These are phyloP conservation scores for Solanum hybrid DNA, from an alignment of 305 asterid species.

Conservation along the genomic window DNA sequence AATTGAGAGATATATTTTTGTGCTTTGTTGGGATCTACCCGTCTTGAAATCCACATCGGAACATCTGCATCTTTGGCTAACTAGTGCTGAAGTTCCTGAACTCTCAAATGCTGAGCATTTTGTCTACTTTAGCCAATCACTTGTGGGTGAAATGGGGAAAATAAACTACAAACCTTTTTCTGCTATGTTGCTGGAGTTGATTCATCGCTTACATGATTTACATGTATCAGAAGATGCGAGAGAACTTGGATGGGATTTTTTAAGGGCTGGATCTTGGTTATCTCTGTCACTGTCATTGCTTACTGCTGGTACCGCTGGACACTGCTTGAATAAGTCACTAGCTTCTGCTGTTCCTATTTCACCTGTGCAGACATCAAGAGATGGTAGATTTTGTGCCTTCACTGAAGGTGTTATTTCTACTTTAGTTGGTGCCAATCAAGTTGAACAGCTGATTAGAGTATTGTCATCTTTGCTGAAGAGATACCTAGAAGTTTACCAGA, in stretches of 20 bases:
- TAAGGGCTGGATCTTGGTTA: conserved; percentile 73
- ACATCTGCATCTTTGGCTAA: conserved; percentile 27
- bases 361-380: conserved; percentile 39
- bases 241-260: conserved; percentile 70
- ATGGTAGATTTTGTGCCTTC: conserved; percentile 49
- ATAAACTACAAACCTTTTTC: conserved; percentile 34
- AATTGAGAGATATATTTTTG: conserved; percentile 77
- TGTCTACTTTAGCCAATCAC: conserved; percentile 45
- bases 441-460: conserved; percentile 33
- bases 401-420: conserved; percentile 36
- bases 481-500: conserved; percentile 58
- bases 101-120: conserved; percentile 43
- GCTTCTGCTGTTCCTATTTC: conserved; percentile 16
- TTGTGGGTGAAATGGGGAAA: conserved; percentile 33
- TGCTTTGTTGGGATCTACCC: conserved; percentile 92
- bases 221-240: conserved; percentile 33
- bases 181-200: conserved; percentile 44
- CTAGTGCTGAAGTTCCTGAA: conserved; percentile 36
- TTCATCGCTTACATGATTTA: conserved; percentile 47
- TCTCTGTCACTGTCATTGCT: conserved; percentile 62
- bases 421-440: conserved; percentile 40
- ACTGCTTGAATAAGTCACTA: conserved; percentile 26
- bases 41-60: conserved; percentile 32
- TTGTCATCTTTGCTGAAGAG: conserved; percentile 70
- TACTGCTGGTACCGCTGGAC: conserved; percentile 38